Evolutionary conservation across 192 early-diverging fungal species (phyloP).

Genomic region (Chytriomyces hyalinus): DNA sequence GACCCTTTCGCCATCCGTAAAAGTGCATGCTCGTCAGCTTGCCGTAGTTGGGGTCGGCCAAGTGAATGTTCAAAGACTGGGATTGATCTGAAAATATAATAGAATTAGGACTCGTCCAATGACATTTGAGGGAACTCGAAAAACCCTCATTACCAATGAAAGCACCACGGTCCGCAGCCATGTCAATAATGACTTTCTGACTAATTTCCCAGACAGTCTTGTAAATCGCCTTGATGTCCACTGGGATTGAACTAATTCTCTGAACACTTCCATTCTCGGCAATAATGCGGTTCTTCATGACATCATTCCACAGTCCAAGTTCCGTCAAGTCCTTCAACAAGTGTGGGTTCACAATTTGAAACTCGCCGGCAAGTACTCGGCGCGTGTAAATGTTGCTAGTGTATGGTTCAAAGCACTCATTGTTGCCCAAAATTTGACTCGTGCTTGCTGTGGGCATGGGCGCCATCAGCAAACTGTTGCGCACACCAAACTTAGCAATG

Average conservation of each 20-base stretch:
- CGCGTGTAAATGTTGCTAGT: conserved; percentile 94
- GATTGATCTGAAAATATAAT: conserved; percentile 74
- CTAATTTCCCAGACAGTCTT: conserved; percentile 98
- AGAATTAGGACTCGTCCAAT: too few species aligned
- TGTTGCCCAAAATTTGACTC: conserved; percentile 95
- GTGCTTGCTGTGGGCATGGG: conserved; percentile 99
- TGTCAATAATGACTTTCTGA: conserved; percentile 87
- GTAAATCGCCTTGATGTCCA: conserved; percentile 91
- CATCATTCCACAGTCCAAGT: conserved; percentile 89
- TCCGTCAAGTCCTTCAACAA: conserved; percentile 94
- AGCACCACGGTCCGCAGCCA: conserved; percentile 96
- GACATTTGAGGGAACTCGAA: too few species aligned
- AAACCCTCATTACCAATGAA: too few species aligned
- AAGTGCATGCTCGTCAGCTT: conserved; percentile 98
- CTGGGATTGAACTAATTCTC: conserved; percentile 75
- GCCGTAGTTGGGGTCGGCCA: conserved; percentile 92
- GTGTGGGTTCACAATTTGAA: conserved; percentile 98
- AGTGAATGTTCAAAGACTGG: conserved; percentile 93
- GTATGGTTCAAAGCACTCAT: conserved; percentile 91
- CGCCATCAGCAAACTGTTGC: conserved; percentile 92
- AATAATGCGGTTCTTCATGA: conserved; percentile 93
- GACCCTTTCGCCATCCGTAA: conserved; percentile 95
- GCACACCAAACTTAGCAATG: conserved; percentile 82
- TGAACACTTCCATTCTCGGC: conserved; percentile 88
- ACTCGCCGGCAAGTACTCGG: conserved; percentile 94